phyloP scores from a whole-genome alignment of 2,329 filamentous ascomycete species.

The Fusarium drepaniforme region DNA sequence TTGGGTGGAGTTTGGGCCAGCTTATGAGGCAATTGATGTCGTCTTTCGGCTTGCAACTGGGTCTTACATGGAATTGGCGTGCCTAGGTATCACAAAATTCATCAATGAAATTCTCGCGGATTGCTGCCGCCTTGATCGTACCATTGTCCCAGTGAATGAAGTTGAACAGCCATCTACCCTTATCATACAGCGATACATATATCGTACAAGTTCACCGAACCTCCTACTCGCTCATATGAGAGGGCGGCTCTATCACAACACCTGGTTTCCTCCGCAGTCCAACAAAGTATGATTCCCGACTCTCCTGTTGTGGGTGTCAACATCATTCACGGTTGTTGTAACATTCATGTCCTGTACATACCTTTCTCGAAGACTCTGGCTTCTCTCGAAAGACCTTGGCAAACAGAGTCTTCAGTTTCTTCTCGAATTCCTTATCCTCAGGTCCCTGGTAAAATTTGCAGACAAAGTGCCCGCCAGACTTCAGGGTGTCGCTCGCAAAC shows the following conservation, averaged over 20 bases:
- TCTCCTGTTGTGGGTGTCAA: conserved; percentile 48
- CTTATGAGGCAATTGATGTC: conserved; percentile 46
- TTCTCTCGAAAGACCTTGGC: conserved; percentile 87
- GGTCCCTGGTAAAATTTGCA: conserved; percentile 97
- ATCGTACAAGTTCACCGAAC: neutral
- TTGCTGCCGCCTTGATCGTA: conserved; percentile 44
- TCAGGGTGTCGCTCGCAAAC: conserved; percentile 88
- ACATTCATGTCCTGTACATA: conserved; percentile 52
- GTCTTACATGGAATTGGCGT: conserved; percentile 60
- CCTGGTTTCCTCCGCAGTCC: conserved; percentile 75
- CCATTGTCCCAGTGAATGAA: conserved; percentile 2
- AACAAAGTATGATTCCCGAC: conserved; percentile 87
- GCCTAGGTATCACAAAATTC: conserved; percentile 60
- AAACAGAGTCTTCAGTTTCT: conserved; percentile 81
- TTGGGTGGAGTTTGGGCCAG: conserved; percentile 44
- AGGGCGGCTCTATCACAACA: conserved; percentile 42
- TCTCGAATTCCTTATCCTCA: conserved; percentile 86
- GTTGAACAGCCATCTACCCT: neutral
- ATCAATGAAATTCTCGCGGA: conserved; percentile 48
- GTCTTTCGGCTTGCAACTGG: conserved; percentile 49
- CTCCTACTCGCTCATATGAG: conserved; percentile 2
- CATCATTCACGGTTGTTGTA: neutral
- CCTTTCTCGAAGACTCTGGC: conserved; percentile 88
- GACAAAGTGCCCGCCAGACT: conserved; percentile 87
- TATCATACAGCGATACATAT: neutral